These are phyloP conservation scores for Colletotrichum limetticola DNA, from an alignment of 2,329 filamentous ascomycete genomes.

Conservation along the genomic window DNA sequence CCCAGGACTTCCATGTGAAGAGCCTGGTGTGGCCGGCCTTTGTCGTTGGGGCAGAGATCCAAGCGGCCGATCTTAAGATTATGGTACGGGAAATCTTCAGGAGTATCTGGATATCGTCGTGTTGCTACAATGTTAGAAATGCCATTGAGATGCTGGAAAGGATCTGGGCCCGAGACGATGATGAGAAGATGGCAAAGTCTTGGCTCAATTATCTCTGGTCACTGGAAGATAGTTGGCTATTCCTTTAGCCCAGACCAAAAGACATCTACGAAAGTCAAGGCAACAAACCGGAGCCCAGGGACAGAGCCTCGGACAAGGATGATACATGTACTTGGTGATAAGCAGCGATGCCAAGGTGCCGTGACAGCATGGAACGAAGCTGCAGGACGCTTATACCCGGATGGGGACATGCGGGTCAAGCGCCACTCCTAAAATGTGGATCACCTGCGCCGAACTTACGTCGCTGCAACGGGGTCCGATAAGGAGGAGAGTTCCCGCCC, in stretches of 20 bases:
- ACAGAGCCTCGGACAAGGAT: background rate
- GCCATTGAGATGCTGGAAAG: conserved; percentile 13
- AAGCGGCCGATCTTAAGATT: background rate
- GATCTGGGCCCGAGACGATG: conserved; percentile 8
- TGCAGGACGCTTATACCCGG: conserved; percentile 22
- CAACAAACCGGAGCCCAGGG: background rate
- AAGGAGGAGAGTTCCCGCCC: background rate
- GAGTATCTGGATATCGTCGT: conserved; percentile 25
- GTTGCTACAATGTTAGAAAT: conserved; percentile 26
- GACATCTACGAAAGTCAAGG: background rate
- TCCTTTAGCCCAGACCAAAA: background rate
- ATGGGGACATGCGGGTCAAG: conserved; percentile 20
- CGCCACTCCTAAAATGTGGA: conserved; percentile 16
- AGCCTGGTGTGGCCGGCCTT: conserved; percentile 30
- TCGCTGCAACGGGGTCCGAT: conserved; percentile 10
- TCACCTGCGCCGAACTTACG: conserved; percentile 18
- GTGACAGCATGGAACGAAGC: background rate
- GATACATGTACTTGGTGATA: background rate
- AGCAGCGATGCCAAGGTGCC: background rate
- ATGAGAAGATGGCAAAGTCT: background rate
- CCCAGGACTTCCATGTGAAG: conserved; percentile 25
- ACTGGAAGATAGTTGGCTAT: conserved; percentile 25
- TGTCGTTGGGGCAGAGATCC: conserved; percentile 18
- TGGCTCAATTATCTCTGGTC: conserved; percentile 24
- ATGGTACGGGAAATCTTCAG: conserved; percentile 10